Percentiles rank a stretch among this genome's conserved stretches.
Conservation (phyloP, 495 filamentous ascomycete species). For the Diplogelasinospora grovesii region DNA sequence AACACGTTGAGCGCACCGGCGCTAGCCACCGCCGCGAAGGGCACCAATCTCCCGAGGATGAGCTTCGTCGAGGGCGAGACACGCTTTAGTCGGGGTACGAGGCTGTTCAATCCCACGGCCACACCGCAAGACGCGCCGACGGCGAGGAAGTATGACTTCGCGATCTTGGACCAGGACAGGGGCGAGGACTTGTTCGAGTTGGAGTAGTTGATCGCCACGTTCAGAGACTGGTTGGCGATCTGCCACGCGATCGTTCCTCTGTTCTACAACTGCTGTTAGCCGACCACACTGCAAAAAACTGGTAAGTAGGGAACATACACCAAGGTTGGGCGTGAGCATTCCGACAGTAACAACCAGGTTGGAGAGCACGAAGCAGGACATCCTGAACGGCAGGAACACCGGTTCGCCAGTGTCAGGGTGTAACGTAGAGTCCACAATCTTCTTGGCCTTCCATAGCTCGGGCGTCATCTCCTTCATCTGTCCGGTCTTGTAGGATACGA, state of each 20-base stretch:
- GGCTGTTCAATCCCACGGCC: constrained; percentile 81
- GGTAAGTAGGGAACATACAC: constrained; percentile 39
- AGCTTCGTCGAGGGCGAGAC: constrained; percentile 65
- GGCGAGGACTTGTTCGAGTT: constrained; percentile 97
- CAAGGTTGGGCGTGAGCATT: constrained; percentile 86
- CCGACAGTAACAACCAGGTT: constrained; percentile 96
- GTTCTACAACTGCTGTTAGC: constrained; percentile 44
- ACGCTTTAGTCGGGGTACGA: constrained; percentile 77
- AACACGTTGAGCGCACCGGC: constrained; percentile 92
- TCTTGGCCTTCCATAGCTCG: constrained; percentile 91
- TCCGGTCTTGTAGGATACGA: constrained; percentile 77
- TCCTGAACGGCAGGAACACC: constrained; percentile 90
- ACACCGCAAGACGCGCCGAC: constrained; percentile 90
- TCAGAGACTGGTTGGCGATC: constrained; percentile 92
- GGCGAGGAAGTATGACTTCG: constrained; percentile 84
- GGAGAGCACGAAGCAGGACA: constrained; percentile 91
- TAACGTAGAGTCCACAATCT: constrained; percentile 89
- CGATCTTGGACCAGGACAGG: constrained; percentile 68
- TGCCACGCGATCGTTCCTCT: constrained; percentile 91
- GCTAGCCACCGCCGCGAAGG: constrained; percentile 88
- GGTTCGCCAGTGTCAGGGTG: constrained; percentile 92
- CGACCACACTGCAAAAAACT: background rate
- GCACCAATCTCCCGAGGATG: constrained; percentile 75
- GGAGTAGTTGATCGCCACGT: constrained; percentile 93
- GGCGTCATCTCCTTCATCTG: constrained; percentile 72